These are phyloP conservation scores for Aschersonia sp. DNA, from an alignment of 2,329 filamentous ascomycete genomes.

Conservation along the genomic window DNA sequence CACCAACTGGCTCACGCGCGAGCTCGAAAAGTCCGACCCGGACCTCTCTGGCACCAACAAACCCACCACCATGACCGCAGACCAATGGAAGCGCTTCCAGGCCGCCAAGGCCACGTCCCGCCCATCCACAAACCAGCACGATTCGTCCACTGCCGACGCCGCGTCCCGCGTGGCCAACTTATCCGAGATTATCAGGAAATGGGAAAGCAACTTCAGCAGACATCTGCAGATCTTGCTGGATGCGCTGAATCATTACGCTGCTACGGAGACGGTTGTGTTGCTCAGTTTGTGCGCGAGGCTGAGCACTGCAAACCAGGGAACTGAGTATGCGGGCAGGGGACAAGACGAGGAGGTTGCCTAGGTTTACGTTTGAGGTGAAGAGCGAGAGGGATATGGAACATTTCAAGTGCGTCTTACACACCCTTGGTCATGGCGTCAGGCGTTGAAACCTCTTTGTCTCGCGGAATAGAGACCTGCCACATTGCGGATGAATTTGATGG, in stretches of 20 bases:
- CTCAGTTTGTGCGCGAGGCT: slow-evolving; percentile 74
- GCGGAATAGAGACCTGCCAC: too few relatives aligned
- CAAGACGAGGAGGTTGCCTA: slow-evolving; percentile 36
- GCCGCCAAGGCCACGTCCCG: slow-evolving; percentile 24
- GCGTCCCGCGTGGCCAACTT: slow-evolving; percentile 54
- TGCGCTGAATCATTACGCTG: slow-evolving; percentile 91
- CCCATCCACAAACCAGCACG: background rate
- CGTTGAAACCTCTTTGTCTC: too few relatives aligned
- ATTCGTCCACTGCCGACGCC: slow-evolving; percentile 15
- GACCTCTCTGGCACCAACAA: slow-evolving; percentile 52
- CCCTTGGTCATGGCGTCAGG: too few relatives aligned
- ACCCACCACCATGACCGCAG: slow-evolving; percentile 42
- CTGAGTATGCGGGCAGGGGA: slow-evolving; percentile 44
- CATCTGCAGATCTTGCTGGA: slow-evolving; percentile 91
- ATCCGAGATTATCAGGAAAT: slow-evolving; percentile 77
- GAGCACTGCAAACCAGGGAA: slow-evolving; percentile 69
- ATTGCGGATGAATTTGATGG: too few relatives aligned
- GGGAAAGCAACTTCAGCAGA: slow-evolving; percentile 83
- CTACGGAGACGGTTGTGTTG: slow-evolving; percentile 90
- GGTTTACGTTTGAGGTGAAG: background rate
- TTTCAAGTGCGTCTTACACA: too few relatives aligned
- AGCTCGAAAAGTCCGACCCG: slow-evolving; percentile 71
- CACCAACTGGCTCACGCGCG: slow-evolving; percentile 72
- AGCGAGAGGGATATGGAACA: background rate
- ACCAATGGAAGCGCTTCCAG: slow-evolving; percentile 47